These are phyloP conservation scores for Bryoglossum gracile DNA, from an alignment of 495 filamentous ascomycete genomes.

Conservation along the genomic window DNA sequence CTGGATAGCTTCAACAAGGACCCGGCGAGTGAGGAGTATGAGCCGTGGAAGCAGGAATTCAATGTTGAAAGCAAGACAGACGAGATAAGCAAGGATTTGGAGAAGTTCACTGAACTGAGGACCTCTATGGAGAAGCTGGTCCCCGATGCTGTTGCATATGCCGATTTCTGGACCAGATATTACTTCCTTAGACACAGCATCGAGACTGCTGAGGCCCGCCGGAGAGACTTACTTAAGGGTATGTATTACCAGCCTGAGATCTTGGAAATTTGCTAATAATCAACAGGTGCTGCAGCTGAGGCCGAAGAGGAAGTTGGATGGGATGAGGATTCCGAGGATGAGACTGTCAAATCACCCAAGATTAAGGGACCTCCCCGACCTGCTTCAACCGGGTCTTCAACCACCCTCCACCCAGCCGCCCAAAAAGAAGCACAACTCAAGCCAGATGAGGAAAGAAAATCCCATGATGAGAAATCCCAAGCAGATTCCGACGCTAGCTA, in stretches of 20 bases:
- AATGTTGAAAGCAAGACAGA: slow-evolving; percentile 79
- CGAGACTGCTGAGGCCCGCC: slow-evolving; percentile 88
- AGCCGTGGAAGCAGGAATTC: slow-evolving; percentile 67
- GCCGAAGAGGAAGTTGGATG: slow-evolving; percentile 75
- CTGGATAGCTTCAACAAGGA: slow-evolving; percentile 80
- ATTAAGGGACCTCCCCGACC: slow-evolving; percentile 29
- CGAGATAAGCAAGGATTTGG: slow-evolving; percentile 72
- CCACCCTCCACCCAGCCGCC: slow-evolving; percentile 42
- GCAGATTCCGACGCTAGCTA: slow-evolving; percentile 90
- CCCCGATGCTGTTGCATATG: slow-evolving; percentile 81
- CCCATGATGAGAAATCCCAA: slow-evolving; percentile 77
- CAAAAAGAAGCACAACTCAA: slow-evolving; percentile 38
- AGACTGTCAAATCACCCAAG: slow-evolving; percentile 28
- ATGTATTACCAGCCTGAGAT: slow-evolving; percentile 21
- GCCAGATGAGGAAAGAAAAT: slow-evolving; percentile 62
- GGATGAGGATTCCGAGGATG: slow-evolving; percentile 73
- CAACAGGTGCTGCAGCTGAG: slow-evolving; percentile 46
- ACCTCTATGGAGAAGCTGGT: slow-evolving; percentile 93
- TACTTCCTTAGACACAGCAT: slow-evolving; percentile 93
- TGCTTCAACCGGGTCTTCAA: slow-evolving; percentile 42
- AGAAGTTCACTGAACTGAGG: slow-evolving; percentile 82
- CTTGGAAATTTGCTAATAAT: slow-evolving; percentile 17
- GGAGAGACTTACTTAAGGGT: slow-evolving; percentile 91
- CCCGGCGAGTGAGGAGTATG: slow-evolving; percentile 66
- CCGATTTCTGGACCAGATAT: slow-evolving; percentile 88